Evolutionary conservation across 2,329 filamentous ascomycete species (phyloP).

Genomic region (Monilinia polystroma): DNA sequence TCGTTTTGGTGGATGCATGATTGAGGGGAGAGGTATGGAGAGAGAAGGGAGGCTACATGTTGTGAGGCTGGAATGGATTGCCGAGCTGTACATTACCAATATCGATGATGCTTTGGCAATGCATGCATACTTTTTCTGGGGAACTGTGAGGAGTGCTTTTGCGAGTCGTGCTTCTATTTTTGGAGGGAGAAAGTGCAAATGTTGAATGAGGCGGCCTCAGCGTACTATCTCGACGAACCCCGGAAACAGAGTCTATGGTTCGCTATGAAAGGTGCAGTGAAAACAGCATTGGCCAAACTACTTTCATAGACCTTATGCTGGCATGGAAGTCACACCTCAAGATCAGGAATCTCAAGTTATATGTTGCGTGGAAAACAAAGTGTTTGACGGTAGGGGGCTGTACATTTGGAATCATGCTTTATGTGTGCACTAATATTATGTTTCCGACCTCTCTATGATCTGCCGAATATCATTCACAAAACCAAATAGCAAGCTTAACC

Average conservation of each 20-base stretch:
- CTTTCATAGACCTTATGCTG: neutral
- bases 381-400: neutral
- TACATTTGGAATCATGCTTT: neutral
- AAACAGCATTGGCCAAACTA: neutral
- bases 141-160: neutral
- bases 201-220: neutral
- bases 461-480: neutral
- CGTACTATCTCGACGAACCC: neutral
- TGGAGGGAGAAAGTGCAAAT: neutral
- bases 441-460: neutral
- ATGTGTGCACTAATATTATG: neutral
- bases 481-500: neutral
- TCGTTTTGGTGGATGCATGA: neutral
- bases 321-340: neutral
- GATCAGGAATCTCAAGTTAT: neutral
- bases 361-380: neutral
- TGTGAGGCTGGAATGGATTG: conserved; percentile 23
- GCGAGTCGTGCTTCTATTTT: neutral
- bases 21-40: neutral
- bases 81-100: conserved; percentile 40
- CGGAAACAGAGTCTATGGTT: neutral
- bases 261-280: neutral
- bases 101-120: conserved; percentile 35
- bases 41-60: conserved; percentile 4
- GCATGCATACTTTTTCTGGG: conserved; percentile 29